phyloP scores from a whole-genome alignment of 495 filamentous ascomycete genomes.

The Oidiodendron maius region DNA sequence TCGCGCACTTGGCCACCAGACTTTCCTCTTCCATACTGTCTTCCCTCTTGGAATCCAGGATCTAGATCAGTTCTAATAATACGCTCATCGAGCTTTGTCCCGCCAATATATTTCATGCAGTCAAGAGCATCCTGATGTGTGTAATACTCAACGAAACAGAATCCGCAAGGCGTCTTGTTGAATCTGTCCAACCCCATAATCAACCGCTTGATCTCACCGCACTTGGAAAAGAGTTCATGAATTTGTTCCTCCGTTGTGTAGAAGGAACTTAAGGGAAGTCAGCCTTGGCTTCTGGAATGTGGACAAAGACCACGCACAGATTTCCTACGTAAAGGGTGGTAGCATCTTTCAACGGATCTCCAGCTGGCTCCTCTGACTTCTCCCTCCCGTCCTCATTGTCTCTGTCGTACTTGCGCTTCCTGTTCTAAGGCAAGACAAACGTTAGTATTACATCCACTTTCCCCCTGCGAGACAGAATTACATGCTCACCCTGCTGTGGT shows the following conservation, averaged over 20 bases:
- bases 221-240: constrained; percentile 95
- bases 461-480: neutral
- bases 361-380: constrained; percentile 46
- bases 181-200: constrained; percentile 98
- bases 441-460: constrained; percentile 3
- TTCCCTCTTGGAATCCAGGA: constrained; percentile 89
- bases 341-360: constrained; percentile 75
- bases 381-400: constrained; percentile 48
- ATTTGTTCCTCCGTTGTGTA: constrained; percentile 99
- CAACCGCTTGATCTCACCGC: constrained; percentile 93
- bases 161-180: constrained; percentile 96
- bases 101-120: constrained; percentile 97
- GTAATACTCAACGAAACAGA: constrained; percentile 99
- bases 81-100: constrained; percentile 96
- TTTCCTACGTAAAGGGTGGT: constrained; percentile 98
- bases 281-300: constrained; percentile 18
- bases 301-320: constrained; percentile 52
- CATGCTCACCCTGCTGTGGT: constrained; percentile 62
- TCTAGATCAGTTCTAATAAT: constrained; percentile 96
- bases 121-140: constrained; percentile 93
- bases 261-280: constrained; percentile 69
- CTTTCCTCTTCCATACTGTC: constrained; percentile 86
- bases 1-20: constrained; percentile 96
- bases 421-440: constrained; percentile 48
- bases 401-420: constrained; percentile 54